Conservation (phyloP, 805 yeast genomes). For the Nakazawaea wickerhamii region DNA sequence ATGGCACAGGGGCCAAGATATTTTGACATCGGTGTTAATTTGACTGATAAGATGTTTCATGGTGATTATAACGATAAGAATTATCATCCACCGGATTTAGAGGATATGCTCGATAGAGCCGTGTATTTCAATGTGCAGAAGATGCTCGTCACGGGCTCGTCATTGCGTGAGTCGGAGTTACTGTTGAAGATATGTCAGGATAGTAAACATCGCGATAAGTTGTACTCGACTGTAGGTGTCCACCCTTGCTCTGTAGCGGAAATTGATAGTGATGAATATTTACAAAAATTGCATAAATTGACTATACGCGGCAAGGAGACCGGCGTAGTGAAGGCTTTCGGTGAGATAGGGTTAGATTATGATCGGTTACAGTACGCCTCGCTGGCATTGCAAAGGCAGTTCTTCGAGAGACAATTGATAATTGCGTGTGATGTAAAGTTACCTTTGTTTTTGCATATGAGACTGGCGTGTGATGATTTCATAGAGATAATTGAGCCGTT, state of each 20-base stretch:
- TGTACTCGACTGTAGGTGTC: constrained; percentile 81
- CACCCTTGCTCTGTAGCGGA: constrained; percentile 87
- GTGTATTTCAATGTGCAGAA: constrained; percentile 54
- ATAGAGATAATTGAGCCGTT: constrained; percentile 58
- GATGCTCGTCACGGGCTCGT: constrained; percentile 81
- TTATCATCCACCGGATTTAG: constrained; percentile 64
- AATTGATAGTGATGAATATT: constrained; percentile 29
- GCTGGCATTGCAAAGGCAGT: constrained; percentile 56
- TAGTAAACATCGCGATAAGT: constrained; percentile 16
- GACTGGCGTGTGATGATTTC: constrained; percentile 82
- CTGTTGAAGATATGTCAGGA: constrained; percentile 51
- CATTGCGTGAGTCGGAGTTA: constrained; percentile 57
- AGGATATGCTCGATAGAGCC: constrained; percentile 63
- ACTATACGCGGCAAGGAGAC: constrained; percentile 39
- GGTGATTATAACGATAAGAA: constrained; percentile 72
- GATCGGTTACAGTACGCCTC: constrained; percentile 80
- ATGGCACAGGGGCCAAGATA: constrained; percentile 12
- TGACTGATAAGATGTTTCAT: constrained; percentile 83
- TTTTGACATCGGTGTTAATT: constrained; percentile 43
- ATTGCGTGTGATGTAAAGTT: constrained; percentile 51
- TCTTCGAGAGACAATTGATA: constrained; percentile 71
- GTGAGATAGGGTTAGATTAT: constrained; percentile 94
- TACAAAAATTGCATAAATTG: constrained; percentile 43
- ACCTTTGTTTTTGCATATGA: constrained; percentile 87
- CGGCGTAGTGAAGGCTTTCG: constrained; percentile 73